A percentile compares a stretch with the other conserved stretches of the same genome.
These are phyloP conservation scores for Canavalia gladiata DNA, from an alignment of 306 rosid genomes.

Conservation along the genomic window DNA sequence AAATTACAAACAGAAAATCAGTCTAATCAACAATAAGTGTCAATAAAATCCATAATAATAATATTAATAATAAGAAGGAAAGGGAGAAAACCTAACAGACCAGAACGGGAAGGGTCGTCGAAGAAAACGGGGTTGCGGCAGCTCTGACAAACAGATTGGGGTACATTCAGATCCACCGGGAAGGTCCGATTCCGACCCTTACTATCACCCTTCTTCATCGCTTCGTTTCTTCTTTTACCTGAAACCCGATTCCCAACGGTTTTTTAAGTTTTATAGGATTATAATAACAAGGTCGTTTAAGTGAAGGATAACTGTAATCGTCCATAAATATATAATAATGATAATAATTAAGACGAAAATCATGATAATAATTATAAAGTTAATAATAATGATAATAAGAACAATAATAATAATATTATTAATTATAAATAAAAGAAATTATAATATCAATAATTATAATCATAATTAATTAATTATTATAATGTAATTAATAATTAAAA, in stretches of 20 bases:
- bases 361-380: no score
- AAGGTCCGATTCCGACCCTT: conserved; percentile 69
- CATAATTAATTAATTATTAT: no score
- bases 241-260: background rate
- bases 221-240: background rate
- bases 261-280: no score
- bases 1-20: conserved; percentile 30
- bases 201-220: conserved; percentile 47
- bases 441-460: no score
- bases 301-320: no score
- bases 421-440: no score
- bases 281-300: no score
- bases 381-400: no score
- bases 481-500: no score
- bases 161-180: conserved; percentile 81
- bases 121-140: conserved; percentile 83
- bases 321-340: no score
- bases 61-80: background rate
- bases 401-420: no score
- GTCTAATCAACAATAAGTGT: conserved; percentile 11
- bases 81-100: conserved; percentile 53
- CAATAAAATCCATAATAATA: background rate
- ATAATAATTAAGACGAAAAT: no score
- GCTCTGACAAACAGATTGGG: conserved; percentile 91
- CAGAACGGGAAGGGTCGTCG: conserved; percentile 83